Base-by-base conservation (phyloP, 2,329 filamentous ascomycete species). In the Fusarium kyushuense region DNA sequence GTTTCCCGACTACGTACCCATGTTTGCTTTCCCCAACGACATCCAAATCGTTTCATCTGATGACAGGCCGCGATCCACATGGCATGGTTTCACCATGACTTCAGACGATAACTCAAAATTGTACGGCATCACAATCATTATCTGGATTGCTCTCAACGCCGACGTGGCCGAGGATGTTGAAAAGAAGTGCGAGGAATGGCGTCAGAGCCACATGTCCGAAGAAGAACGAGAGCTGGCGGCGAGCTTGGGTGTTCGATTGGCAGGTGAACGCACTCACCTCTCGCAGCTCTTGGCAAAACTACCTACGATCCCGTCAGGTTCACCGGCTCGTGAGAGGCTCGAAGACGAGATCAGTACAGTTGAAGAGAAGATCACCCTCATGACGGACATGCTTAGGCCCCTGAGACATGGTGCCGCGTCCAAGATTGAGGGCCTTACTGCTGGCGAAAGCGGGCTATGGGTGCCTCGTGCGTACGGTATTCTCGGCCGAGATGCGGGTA, bases 61-160 rank as follows among this genome's bases (percentile, higher is more conserved):
- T 75, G 93, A 97, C 77, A 87, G 94, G 65, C 96, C 96, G 1
- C 87, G 94, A 65, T 95, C 96, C n/a, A 97, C 94, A 25, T 99
- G 96, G 96, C 96, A 99, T 80, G 96, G 96, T 48, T 99, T 99
- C 76, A 94, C 93, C 65, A 98, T 99, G 96, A 99, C 96, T 3
- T 92, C 91, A 23, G 92, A 92, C 57, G 94, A 98, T 76, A 95
- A 93, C 73, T 92, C 93, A 56, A 97, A 96, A 77, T 84, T 98
- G 21, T 95, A 98, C 76, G 95, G 94, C 33, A 92, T 98, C 60
- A 94, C 92, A 65, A 86, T 97, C 56, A 96, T 94, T 55, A 87
- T 98, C 41, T 99, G 96, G 96, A 92, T 94, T 55, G 94, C 96
- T 1, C 80, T 99, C 55, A 93, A 92, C 65, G 84, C 89, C 13